Evolutionary conservation across 768 basidiomycete species (phyloP).

Genomic region (Termitomyces sp.): DNA sequence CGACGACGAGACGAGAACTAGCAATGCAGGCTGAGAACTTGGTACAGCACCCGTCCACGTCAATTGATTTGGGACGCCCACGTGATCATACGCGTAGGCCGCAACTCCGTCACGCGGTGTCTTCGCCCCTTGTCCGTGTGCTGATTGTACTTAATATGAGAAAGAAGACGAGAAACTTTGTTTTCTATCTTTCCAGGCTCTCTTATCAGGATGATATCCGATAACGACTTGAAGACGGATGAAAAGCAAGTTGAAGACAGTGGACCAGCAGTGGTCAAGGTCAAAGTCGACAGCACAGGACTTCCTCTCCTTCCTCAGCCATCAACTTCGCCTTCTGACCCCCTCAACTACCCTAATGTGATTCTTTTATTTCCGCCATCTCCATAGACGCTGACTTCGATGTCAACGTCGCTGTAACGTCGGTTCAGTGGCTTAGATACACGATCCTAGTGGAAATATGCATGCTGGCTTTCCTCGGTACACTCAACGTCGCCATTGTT

Average conservation of each 20-base stretch:
- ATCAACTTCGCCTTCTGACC: conserved; percentile 30
- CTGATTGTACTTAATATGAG: background rate
- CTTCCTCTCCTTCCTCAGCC: conserved; percentile 39
- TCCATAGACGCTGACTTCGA: background rate
- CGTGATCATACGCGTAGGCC: background rate
- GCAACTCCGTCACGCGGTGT: background rate
- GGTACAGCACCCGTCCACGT: background rate
- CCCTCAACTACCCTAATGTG: conserved; percentile 35
- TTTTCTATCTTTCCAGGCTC: background rate
- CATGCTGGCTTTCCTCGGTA: conserved; percentile 29
- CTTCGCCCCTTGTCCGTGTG: background rate
- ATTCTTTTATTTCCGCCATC: background rate
- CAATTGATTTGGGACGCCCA: background rate
- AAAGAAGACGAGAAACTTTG: background rate
- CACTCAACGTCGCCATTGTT: conserved; percentile 31
- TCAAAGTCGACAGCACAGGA: conserved; percentile 28
- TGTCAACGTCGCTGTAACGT: background rate
- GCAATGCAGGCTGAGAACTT: background rate
- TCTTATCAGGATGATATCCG: background rate
- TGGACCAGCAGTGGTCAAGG: background rate
- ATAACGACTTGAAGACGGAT: background rate
- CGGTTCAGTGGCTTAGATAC: conserved; percentile 29
- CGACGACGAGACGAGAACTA: background rate
- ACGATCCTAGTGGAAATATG: conserved; percentile 25
- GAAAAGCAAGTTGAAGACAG: background rate